Evolutionary conservation across 2,329 filamentous ascomycete species (phyloP), one percentile per base, ranked within the genome.

Genomic region (Pestalotiopsis sp.): DNA sequence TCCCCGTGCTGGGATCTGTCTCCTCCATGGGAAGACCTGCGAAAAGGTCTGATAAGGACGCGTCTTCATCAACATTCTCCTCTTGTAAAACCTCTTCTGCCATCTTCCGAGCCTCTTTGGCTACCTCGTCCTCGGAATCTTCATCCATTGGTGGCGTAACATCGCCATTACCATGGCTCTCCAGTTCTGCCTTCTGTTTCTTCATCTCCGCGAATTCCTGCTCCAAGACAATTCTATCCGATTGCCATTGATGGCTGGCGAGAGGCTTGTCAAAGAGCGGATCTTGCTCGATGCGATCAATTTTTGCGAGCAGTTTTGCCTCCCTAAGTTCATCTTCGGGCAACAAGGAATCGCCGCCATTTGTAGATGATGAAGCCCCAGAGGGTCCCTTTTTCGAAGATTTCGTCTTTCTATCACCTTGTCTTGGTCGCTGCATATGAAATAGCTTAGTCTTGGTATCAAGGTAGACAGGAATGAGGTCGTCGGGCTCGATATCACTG

Each of bases 211-310:
- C 83, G 58, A 87, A 85, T 68, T 92, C 87, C 74, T 87, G 90
- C 72, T 92, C 88, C 13, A 95, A 76, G 25, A 85, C 80, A 41
- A 90, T 84, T 52, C 84, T 86, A 69, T 86, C 86, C 5, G 82
- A 78, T 69, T 85, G 87, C 93, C 92, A 95, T 73, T 87, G 82
- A 69, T 87, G 82, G 67, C 93, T 88, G 4, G 91, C 92, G 41
- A 87, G 78, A 60, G 86, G 83, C 68, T 86, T 87, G 76, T 95
- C 92, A 74, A 95, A 94, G 3, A 95, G 81, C 17, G 94, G 84
- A 76, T 95, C 93, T 31, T 89, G 91, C 75, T 96, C 92, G 57
- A 98, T 93, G 70, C 88, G 88, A 49, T 90, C 86, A 52, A 98
- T 82, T 76, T 95, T 97, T 17, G 90, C 89, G 55, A 91, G 85